Evolutionary conservation across 495 filamentous ascomycete genomes (phyloP).

Genomic region (Penicillium coffeae): DNA sequence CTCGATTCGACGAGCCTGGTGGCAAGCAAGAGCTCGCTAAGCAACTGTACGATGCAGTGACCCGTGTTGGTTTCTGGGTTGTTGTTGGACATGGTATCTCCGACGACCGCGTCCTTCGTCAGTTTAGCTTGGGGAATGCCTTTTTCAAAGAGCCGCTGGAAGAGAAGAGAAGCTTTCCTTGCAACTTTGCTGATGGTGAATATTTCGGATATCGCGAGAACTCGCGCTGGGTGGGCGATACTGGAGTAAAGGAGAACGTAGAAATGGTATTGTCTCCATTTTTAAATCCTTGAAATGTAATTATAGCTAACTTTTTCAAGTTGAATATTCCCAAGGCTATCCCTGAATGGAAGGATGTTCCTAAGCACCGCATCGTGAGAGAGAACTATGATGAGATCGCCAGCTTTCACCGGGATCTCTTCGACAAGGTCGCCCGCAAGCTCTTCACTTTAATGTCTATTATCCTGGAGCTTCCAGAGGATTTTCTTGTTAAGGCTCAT

Average conservation of each 20-base stretch:
- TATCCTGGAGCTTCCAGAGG: constrained; percentile 52
- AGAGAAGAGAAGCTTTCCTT: constrained; percentile 33
- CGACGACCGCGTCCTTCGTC: constrained; percentile 35
- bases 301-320: constrained; percentile 13
- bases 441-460: constrained; percentile 38
- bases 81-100: constrained; percentile 30
- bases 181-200: constrained; percentile 42
- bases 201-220: constrained; percentile 47
- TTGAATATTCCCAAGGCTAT: constrained; percentile 50
- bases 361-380: constrained; percentile 23
- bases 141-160: constrained; percentile 36
- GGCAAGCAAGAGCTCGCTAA: constrained; percentile 51
- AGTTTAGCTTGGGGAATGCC: constrained; percentile 36
- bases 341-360: constrained; percentile 31
- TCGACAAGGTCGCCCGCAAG: constrained; percentile 18
- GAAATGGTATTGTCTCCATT: constrained; percentile 32
- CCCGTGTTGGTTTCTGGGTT: constrained; percentile 41
- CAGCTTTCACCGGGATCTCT: constrained; percentile 21
- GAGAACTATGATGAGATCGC: constrained; percentile 24
- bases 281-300: not conserved
- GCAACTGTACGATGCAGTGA: constrained; percentile 52
- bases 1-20: constrained; percentile 44
- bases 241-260: constrained; percentile 42
- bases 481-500: constrained; percentile 46
- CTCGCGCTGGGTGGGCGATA: constrained; percentile 40